Base-by-base conservation (phyloP, 225 moss, liverwort and hornwort species). In the Pseudisothecium myosuroides region DNA sequence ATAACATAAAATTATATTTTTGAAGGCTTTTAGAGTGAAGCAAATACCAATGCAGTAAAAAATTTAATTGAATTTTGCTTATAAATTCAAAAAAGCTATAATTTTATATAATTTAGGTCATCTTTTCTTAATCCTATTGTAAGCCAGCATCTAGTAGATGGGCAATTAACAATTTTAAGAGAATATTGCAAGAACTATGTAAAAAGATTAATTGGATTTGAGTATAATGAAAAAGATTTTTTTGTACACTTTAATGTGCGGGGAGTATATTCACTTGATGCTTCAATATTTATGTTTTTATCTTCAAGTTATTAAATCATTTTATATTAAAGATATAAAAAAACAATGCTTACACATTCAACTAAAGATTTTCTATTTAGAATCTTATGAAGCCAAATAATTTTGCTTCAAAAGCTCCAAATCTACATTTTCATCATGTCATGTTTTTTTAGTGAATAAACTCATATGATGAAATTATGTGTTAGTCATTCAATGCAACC, bases 131-230 rank as follows among this genome's bases (percentile, higher is more conserved):
- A 10, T 18, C 6, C 4, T 1, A 45, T 29, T 10, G 31, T 47
- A 7, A 31, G 7, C 0, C 0, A 0, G 10, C 4, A 20, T 12
- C 19, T 32, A 32, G 1, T 31, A 1, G 12, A 75, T 49, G 47
- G 18, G 47, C 47, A 31, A 31, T 49, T 7, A 19, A 11, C 2
- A 49, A 1, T 75, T 75, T 31, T 4, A 18, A 49, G 7, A 32
- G 1, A 49, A 49, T 19, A 49, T 49, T 32, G 19, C 19, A 49
- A 29, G 12, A 75, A 11, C 4, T 32, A 49, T 19, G 1, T 31
- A 1, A 74, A 47, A 18, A 74, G 3, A 49, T 49, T 18, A 49
- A 47, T 31, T 47, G 19, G 4, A 47, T 73, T 0, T 45, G 2
- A 10, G 10, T 29, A 10, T 29, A 45, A 45, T 29, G 7, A 10